phyloP scores from a whole-genome alignment of 2,329 filamentous ascomycete species.

The Capronia americana region DNA sequence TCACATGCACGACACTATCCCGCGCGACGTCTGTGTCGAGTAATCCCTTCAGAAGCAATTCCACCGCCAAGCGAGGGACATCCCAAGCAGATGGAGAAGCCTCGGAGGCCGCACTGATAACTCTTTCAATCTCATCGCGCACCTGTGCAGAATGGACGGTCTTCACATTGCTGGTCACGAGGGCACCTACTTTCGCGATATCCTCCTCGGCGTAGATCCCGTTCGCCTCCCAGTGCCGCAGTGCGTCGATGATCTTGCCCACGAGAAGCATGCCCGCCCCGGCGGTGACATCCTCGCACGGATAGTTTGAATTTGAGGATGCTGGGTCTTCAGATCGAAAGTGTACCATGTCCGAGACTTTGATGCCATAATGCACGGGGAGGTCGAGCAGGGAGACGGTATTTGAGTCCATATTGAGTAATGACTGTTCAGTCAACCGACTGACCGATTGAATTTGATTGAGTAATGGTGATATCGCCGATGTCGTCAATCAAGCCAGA shows the following conservation, averaged over 20 bases:
- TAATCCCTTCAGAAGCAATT: slow-evolving; percentile 25
- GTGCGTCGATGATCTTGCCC: slow-evolving; percentile 6
- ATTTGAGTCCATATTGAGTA: not conserved
- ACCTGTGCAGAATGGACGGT: slow-evolving; percentile 4
- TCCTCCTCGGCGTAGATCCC: slow-evolving; percentile 1
- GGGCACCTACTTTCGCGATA: not conserved
- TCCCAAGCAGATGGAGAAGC: not conserved
- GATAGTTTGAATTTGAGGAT: not conserved
- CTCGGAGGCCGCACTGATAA: not conserved
- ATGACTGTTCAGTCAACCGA: no score
- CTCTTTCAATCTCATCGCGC: not conserved
- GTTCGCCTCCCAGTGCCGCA: not conserved
- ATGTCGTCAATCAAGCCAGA: no score
- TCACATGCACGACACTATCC: slow-evolving; percentile 28
- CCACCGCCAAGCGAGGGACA: slow-evolving; percentile 5
- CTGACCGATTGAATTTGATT: no score
- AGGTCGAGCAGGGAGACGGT: not conserved
- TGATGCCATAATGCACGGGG: not conserved
- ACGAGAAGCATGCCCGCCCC: slow-evolving; percentile 3
- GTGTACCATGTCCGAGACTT: slow-evolving; percentile 7
- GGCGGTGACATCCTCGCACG: not conserved
- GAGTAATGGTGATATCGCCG: no score
- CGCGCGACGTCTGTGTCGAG: slow-evolving; percentile 25
- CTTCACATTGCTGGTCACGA: not conserved
- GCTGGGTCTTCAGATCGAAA: not conserved